Percentiles rank a stretch among this genome's conserved stretches.
These are phyloP conservation scores for Areca catechu DNA, from an alignment of 176 grass and related monocot genomes.

Conservation along the genomic window DNA sequence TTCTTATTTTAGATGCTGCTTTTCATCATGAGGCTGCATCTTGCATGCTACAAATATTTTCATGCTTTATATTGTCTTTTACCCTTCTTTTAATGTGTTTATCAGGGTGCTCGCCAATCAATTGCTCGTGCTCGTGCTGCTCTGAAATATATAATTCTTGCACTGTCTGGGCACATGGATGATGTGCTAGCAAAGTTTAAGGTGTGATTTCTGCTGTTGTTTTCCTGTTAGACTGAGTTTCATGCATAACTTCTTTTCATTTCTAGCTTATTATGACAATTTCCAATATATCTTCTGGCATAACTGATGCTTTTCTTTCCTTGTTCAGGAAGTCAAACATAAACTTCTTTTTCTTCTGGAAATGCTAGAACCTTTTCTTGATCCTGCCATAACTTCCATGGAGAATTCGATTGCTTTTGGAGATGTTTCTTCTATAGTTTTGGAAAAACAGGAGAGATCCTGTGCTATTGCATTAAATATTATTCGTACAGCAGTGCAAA, in stretches of 20 bases:
- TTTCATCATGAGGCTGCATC: too few relatives aligned
- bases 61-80: not conserved
- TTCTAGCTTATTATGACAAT: too few relatives aligned
- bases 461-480: conserved; percentile 62
- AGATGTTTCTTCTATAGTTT: conserved; percentile 45
- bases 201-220: conserved; percentile 23
- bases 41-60: not conserved
- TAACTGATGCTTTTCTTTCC: conserved; percentile 27
- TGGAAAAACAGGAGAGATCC: conserved; percentile 51
- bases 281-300: too few relatives aligned
- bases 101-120: conserved; percentile 53
- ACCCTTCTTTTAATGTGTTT: conserved; percentile 18
- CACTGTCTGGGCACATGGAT: conserved; percentile 89
- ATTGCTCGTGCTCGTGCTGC: conserved; percentile 58
- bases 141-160: conserved; percentile 76
- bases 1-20: too few relatives aligned
- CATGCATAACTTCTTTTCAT: not conserved
- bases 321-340: conserved; percentile 72
- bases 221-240: not conserved
- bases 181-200: conserved; percentile 78
- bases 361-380: conserved; percentile 83
- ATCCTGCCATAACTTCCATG: conserved; percentile 49
- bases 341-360: conserved; percentile 87
- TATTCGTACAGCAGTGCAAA: conserved; percentile 59
- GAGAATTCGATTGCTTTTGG: conserved; percentile 49